Percentiles rank a stretch among this genome's conserved stretches.
Conservation (phyloP, 257 asterid genomes). For the Perilla frutescens region DNA sequence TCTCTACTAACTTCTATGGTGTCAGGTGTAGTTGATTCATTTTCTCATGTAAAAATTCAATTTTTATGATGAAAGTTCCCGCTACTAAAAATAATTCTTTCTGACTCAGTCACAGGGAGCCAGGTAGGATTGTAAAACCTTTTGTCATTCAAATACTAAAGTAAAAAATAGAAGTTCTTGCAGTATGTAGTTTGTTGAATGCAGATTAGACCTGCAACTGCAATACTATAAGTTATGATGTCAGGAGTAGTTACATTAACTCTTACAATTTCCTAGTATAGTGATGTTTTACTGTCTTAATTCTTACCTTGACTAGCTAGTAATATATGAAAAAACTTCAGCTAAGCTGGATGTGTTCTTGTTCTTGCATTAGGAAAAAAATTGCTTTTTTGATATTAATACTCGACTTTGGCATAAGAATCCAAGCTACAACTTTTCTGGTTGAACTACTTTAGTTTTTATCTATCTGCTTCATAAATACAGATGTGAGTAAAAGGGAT, state of each 20-base stretch:
- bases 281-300: no score
- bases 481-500: not conserved
- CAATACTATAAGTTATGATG: conserved; percentile 25
- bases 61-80: conserved; percentile 11
- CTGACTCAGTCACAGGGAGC: not conserved
- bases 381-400: no score
- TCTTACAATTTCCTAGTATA: not conserved
- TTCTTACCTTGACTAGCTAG: no score
- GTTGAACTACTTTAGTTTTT: no score
- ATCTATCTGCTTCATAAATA: not conserved
- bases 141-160: not conserved
- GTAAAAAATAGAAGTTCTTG: not conserved
- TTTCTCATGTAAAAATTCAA: conserved; percentile 2
- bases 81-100: not conserved
- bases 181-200: not conserved
- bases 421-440: no score
- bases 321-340: no score
- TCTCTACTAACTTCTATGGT: conserved; percentile 21
- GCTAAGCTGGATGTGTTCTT: no score
- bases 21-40: conserved; percentile 24
- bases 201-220: conserved; percentile 22
- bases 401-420: no score
- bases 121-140: not conserved
- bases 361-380: no score
- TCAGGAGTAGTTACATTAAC: not conserved